phyloP scores from a whole-genome alignment of 352 stramenopile species.

The Lagenidium sp. region DNA sequence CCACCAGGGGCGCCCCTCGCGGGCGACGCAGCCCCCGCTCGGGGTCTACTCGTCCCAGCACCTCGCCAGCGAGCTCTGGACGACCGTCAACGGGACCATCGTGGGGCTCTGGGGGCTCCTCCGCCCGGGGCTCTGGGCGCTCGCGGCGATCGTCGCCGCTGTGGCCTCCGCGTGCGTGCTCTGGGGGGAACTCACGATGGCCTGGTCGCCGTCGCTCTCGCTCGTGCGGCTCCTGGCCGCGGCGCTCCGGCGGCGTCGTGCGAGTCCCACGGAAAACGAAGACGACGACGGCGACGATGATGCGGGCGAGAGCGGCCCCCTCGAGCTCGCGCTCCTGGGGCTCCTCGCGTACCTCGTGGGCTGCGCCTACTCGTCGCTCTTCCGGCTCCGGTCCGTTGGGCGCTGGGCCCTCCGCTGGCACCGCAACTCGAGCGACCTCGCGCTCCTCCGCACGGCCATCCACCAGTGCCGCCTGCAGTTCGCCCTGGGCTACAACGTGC shows the following conservation, averaged over 20 bases:
- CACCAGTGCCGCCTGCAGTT: conserved; percentile 67
- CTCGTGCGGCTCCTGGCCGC: conserved; percentile 19
- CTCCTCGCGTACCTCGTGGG: conserved; percentile 48
- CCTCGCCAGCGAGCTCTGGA: conserved; percentile 18
- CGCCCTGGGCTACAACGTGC: conserved; percentile 52
- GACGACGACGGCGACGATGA: no score
- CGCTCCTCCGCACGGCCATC: conserved; percentile 51
- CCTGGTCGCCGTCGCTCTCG: conserved; percentile 13
- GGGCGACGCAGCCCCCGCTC: conserved; percentile 12
- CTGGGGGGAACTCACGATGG: conserved; percentile 62
- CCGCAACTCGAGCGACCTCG: conserved; percentile 46
- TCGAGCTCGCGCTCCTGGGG: conserved; percentile 28
- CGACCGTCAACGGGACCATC: conserved; percentile 8
- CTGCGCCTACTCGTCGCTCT: conserved; percentile 53
- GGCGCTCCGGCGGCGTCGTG: no score
- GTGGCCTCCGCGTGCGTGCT: conserved; percentile 40
- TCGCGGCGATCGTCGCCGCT: conserved; percentile 16
- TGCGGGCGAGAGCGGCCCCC: conserved; percentile 5
- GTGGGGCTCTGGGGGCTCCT: conserved; percentile 18
- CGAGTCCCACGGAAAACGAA: no score
- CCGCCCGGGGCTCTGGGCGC: conserved; percentile 19
- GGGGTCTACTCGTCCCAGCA: conserved; percentile 33
- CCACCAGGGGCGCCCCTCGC: neutral
- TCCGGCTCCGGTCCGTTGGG: conserved; percentile 41
- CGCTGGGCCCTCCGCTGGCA: conserved; percentile 37